phyloP scores from a whole-genome alignment of 495 filamentous ascomycete species.

The Halenospora varia region DNA sequence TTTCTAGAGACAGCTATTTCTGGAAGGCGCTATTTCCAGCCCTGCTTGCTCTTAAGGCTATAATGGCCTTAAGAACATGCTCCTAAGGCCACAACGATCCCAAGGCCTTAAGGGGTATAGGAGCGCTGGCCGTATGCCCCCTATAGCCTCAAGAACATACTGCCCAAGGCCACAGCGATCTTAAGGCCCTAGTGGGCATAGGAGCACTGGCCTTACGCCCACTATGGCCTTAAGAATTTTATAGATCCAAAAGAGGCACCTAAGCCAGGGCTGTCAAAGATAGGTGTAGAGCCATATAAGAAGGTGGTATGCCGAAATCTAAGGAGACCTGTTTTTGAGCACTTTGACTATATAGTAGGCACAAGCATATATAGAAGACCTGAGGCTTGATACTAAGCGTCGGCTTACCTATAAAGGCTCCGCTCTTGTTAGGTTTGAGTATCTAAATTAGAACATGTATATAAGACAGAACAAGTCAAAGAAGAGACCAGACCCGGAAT shows the following conservation, averaged over 20 bases:
- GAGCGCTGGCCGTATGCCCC: too few relatives aligned
- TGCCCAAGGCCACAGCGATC: too few relatives aligned
- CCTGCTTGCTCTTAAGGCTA: too few relatives aligned
- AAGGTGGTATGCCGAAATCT: background rate
- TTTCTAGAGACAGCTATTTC: too few relatives aligned
- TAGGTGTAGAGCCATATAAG: background rate
- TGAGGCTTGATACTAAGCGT: conserved; percentile 6
- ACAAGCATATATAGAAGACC: conserved; percentile 6
- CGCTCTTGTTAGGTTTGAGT: conserved; percentile 10
- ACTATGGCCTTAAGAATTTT: too few relatives aligned
- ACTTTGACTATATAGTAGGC: conserved; percentile 1
- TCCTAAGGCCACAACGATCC: too few relatives aligned
- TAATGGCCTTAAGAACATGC: too few relatives aligned
- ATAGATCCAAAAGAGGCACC: conserved; percentile 2
- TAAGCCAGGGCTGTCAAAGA: background rate
- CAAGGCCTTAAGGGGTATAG: too few relatives aligned
- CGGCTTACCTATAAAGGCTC: conserved; percentile 10
- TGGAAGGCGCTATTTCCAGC: too few relatives aligned
- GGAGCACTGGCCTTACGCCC: too few relatives aligned
- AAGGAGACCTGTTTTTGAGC: conserved; percentile 1
- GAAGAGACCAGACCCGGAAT: background rate
- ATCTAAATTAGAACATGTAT: conserved; percentile 11
- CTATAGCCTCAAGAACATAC: too few relatives aligned
- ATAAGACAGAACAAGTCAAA: conserved; percentile 3
- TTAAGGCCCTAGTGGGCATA: too few relatives aligned